phyloP scores from a whole-genome alignment of 768 basidiomycete species.

The Tulasnella sp. region DNA sequence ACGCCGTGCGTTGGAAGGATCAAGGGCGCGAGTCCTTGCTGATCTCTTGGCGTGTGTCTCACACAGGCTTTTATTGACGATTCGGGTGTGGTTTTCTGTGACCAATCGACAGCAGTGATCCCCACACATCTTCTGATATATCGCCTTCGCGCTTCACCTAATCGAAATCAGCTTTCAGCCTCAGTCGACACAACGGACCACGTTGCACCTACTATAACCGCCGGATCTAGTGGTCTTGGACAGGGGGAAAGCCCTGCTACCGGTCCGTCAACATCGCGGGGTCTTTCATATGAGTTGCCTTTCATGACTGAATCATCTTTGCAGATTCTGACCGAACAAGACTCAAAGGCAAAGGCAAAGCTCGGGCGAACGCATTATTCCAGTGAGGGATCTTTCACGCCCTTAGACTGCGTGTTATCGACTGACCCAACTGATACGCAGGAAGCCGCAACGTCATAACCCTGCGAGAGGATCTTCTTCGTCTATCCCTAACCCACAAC shows the following conservation, averaged over 20 bases:
- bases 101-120: background rate
- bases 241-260: background rate
- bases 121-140: background rate
- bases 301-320: no score
- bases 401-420: no score
- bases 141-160: background rate
- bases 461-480: no score
- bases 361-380: no score
- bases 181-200: background rate
- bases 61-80: background rate
- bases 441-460: background rate
- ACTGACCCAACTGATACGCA: no score
- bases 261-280: background rate
- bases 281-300: background rate
- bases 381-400: no score
- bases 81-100: slow-evolving; percentile 1
- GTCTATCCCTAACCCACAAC: no score
- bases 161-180: background rate
- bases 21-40: background rate
- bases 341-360: no score
- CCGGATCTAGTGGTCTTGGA: background rate
- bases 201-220: background rate
- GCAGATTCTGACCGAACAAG: no score
- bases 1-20: background rate
- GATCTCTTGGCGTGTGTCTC: background rate